phyloP scores from a whole-genome alignment of 1,284 basidiomycete genomes.

The Ustilago nuda region DNA sequence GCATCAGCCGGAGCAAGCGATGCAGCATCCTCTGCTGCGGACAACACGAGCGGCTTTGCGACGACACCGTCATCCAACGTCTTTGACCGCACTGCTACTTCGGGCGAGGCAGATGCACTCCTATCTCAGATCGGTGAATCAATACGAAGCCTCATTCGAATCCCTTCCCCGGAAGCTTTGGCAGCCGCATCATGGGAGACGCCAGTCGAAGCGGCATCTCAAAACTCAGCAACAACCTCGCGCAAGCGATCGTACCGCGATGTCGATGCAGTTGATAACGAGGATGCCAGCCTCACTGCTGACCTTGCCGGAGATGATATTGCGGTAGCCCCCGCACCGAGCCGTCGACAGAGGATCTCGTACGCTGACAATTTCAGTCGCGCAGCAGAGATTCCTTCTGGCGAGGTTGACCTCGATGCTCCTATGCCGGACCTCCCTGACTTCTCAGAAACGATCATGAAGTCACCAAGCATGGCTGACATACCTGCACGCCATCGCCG shows the following conservation, averaged over 20 bases:
- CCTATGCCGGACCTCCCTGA: slow-evolving; percentile 31
- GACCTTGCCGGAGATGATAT: slow-evolving; percentile 15
- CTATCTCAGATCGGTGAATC: slow-evolving; percentile 34
- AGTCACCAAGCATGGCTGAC: neutral
- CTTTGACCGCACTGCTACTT: slow-evolving; percentile 31
- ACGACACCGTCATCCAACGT: slow-evolving; percentile 7
- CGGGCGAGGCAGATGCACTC: slow-evolving; percentile 31
- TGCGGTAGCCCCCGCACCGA: slow-evolving; percentile 3
- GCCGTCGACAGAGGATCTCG: slow-evolving; percentile 40
- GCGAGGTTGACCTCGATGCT: slow-evolving; percentile 41
- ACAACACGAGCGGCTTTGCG: neutral
- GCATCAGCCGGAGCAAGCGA: slow-evolving; percentile 1
- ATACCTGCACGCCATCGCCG: slow-evolving; percentile 16
- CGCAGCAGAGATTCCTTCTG: slow-evolving; percentile 21
- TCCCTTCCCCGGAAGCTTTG: slow-evolving; percentile 1
- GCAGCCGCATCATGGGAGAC: neutral
- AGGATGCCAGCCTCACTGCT: neutral
- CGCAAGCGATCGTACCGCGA: slow-evolving; percentile 43
- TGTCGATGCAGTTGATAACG: slow-evolving; percentile 31
- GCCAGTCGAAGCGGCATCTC: neutral
- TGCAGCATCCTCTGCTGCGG: neutral
- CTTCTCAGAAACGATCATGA: slow-evolving; percentile 2
- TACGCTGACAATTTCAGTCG: slow-evolving; percentile 46
- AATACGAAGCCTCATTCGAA: slow-evolving; percentile 24
- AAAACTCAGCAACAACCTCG: slow-evolving; percentile 8